Evolutionary conservation across 2,329 filamentous ascomycete genomes (phyloP), one percentile per base, ranked within the genome.

Genomic region (Xylariaceae sp.): DNA sequence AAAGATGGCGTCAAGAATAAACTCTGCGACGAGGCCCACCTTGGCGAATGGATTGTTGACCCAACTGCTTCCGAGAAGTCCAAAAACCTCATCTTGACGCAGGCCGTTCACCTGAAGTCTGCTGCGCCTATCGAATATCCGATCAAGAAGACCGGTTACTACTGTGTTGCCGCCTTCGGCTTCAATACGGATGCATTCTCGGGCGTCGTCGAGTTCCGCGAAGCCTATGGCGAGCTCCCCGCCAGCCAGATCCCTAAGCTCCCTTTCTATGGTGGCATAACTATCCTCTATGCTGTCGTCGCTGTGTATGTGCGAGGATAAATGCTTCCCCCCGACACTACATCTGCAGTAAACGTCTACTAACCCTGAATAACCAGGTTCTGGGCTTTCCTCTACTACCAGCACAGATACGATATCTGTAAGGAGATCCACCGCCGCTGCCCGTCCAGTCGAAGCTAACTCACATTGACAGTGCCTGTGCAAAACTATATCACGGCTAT

Each of bases 401-500:
- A 96, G 63, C 88, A 98, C 62, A 78, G 90, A 43, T 79, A 85
- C 55, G 92, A 98, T 62, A 97, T 98, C 47, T 69, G 82, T 85
- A 66, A 66, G 79, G 61, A 39, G 24, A 21, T 21, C 7, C 21
- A 6, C 21, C 21, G 7, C 21, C 5, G 18, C 14, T 16, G 6
- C 9, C 11, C 17, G 6, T 4, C 3, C 1, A 13, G 12, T 17
- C 41, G 23, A 8, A 8, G 18, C 31, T 41, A 37, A 50, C 62
- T 74, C 52, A 70, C 31, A 14, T 30, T 38, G 5, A 45, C 34
- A 86, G 81, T 98, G 57, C 84, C 94, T 12, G 92, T 98, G 2
- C 92, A 98, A 64, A 98, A 98, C 62, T 98, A 98, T 63, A 97
- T 98, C 54, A 98, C 92, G 0, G 90, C 92, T 8, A 98, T 97